Conservation (phyloP, 164 flowering plant species). For the Brasenia schreberi region DNA sequence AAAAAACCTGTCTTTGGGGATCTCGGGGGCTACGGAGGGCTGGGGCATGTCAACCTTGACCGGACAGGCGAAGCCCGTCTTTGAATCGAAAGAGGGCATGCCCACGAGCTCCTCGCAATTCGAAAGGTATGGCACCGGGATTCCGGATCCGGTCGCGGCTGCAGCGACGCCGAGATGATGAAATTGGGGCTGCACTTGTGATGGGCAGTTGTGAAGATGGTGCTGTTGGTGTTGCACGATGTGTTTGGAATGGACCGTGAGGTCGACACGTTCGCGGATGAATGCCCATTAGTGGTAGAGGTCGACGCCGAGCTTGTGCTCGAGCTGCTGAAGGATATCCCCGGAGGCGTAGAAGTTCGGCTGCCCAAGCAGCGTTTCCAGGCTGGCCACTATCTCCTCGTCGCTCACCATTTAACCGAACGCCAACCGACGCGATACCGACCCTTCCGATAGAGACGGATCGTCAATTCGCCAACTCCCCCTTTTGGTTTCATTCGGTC, state of each 20-base stretch:
- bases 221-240: slow-evolving; percentile 2
- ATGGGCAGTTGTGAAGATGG: neutral
- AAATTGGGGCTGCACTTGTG: neutral
- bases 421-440: no score
- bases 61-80: neutral
- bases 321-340: slow-evolving; percentile 48
- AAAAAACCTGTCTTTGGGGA: neutral
- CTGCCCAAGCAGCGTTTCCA: slow-evolving; percentile 47
- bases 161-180: neutral
- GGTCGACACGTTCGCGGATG: slow-evolving; percentile 47
- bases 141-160: neutral
- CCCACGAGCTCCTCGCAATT: neutral
- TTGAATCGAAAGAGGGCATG: neutral
- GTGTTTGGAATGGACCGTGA: slow-evolving; percentile 21
- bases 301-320: slow-evolving; percentile 48
- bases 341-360: slow-evolving; percentile 34
- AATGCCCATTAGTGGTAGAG: slow-evolving; percentile 46
- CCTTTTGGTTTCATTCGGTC: no score
- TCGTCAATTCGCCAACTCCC: no score
- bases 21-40: neutral
- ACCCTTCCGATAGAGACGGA: no score
- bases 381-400: slow-evolving; percentile 50
- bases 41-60: neutral
- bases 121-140: neutral
- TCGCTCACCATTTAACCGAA: slow-evolving; percentile 40